Evolutionary conservation across 2,329 filamentous ascomycete genomes (phyloP).

Genomic region (Geoglossum cookeanum): DNA sequence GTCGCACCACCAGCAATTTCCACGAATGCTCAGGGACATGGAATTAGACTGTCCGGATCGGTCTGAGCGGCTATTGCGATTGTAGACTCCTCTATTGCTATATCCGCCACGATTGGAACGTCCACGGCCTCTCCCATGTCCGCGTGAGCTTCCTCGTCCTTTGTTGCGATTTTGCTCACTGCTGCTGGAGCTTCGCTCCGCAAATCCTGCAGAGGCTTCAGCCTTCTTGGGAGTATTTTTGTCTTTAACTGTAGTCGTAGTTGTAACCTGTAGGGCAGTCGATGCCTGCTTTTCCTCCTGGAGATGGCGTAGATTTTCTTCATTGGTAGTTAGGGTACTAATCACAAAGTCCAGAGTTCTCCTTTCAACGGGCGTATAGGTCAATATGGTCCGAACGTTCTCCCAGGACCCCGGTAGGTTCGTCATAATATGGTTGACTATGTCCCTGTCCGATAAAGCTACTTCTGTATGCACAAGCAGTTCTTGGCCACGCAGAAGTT

Average conservation of each 20-base stretch:
- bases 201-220: too few species aligned
- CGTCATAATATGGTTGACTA: background rate
- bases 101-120: too few species aligned
- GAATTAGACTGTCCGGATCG: background rate
- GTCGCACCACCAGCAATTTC: background rate
- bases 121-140: too few species aligned
- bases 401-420: background rate
- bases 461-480: background rate
- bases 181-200: too few species aligned
- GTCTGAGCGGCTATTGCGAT: background rate
- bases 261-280: background rate
- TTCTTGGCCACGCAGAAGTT: background rate
- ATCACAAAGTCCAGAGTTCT: background rate
- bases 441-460: background rate
- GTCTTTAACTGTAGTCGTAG: background rate
- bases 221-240: too few species aligned
- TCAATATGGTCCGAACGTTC: background rate
- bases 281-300: background rate
- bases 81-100: too few species aligned
- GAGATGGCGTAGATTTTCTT: background rate
- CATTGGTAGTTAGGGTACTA: background rate
- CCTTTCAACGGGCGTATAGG: background rate
- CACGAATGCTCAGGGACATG: background rate
- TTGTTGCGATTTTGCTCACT: too few species aligned
- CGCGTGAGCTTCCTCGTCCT: too few species aligned